Percentiles rank a stretch among this genome's conserved stretches.
Conservation (phyloP, 2,329 filamentous ascomycete species). For the Neophaeococcomyces aloes region DNA sequence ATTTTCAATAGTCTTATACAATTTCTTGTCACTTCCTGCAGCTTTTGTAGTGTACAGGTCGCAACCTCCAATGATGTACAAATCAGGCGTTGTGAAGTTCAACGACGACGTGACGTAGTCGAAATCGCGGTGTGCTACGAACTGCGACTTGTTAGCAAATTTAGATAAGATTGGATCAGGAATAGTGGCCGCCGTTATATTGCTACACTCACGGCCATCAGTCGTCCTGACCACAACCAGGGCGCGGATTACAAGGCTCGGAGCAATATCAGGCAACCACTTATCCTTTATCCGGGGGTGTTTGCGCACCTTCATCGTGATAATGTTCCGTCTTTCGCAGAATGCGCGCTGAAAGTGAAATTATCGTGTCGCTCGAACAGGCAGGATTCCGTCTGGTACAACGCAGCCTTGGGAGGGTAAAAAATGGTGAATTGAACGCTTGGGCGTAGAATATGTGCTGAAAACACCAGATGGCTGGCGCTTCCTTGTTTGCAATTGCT, state of each 20-base stretch:
- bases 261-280: slow-evolving; percentile 7
- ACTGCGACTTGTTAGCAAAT: slow-evolving; percentile 46
- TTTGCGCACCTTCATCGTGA: slow-evolving; percentile 23
- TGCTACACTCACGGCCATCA: not conserved
- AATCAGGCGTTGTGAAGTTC: slow-evolving; percentile 91
- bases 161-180: not conserved
- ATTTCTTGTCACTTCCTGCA: slow-evolving; percentile 87
- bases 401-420: too few species aligned
- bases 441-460: slow-evolving; percentile 3
- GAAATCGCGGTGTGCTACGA: slow-evolving; percentile 80
- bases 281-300: not conserved
- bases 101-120: slow-evolving; percentile 85
- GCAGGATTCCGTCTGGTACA: too few species aligned
- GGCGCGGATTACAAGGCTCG: not conserved
- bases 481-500: slow-evolving; percentile 9
- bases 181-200: not conserved
- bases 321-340: not conserved
- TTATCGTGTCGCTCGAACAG: too few species aligned
- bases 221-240: too few species aligned
- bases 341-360: too few species aligned
- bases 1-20: slow-evolving; percentile 90
- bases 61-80: slow-evolving; percentile 83
- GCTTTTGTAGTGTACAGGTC: slow-evolving; percentile 97
- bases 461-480: not conserved
- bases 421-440: not conserved